Evolutionary conservation across 2,329 filamentous ascomycete species (phyloP), one percentile per base, ranked within the genome.

Genomic region (Apiospora pterosperma): DNA sequence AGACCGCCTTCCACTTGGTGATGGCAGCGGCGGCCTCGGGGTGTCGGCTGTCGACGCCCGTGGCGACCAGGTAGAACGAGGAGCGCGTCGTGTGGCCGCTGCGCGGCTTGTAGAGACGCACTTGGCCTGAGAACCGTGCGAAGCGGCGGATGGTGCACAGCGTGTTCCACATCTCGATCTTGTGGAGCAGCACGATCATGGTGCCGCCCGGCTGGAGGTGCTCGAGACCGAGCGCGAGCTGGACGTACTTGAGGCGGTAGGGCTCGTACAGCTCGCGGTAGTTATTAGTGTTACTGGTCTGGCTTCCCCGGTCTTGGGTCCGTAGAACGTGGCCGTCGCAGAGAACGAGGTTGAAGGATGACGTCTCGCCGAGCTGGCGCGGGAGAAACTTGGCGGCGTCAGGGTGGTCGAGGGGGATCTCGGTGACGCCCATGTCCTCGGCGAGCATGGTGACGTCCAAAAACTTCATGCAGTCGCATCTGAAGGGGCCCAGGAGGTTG

Each of bases 1-100:
- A 86, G 7, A 42, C 42, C 63, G 21, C 62, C 67, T 80, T 81
- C 80, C 80, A 85, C 5, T 19, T 58, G 3, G 67, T 48, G 2
- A 85, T 66, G 0, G 81, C 78, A 10, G 64, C 36, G 0, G 69
- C 2, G 0, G 81, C 82, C 36, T 75, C 71, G 0, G 68, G 52
- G 21, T 67, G 65, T 4, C 72, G 44, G 5, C 74, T 73, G 48
- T 77, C 72, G 0, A 87, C 73, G 3, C 79, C 68, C 1, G 71
- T 78, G 2, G 83, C 84, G 11, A 87, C 66, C 69, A 86, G 74
- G 68, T 88, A 87, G 67, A 86, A 88, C 0, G 83, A 85, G 0
- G 80, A 82, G 4, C 79, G 73, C 23, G 72, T 81, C 1, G 68
- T 70, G 64, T 87, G 82, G 3, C 65, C 68, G 1, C 8, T 70